Evolutionary conservation across 2,329 filamentous ascomycete genomes (phyloP).

Genomic region (Conoideocrella luteorostrata): DNA sequence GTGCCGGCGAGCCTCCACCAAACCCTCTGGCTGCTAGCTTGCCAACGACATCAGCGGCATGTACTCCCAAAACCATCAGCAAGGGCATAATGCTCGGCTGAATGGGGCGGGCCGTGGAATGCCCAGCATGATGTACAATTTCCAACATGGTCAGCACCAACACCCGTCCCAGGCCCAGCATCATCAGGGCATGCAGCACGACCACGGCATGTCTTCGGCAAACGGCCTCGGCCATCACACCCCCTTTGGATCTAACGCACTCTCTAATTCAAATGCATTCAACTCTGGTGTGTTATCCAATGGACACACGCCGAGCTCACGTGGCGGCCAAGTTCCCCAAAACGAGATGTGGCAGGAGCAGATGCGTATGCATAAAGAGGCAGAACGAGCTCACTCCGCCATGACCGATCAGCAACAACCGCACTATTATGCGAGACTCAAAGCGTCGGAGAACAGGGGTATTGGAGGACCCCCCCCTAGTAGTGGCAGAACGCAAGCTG

Average conservation of each 20-base stretch:
- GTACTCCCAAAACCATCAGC: slow-evolving; percentile 68
- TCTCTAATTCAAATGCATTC: slow-evolving; percentile 59
- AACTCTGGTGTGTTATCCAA: slow-evolving; percentile 49
- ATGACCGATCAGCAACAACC: slow-evolving; percentile 62
- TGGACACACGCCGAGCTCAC: slow-evolving; percentile 43
- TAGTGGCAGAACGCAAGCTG: slow-evolving; percentile 40
- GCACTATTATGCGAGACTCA: slow-evolving; percentile 66
- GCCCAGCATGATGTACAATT: slow-evolving; percentile 62
- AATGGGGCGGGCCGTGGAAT: slow-evolving; percentile 54
- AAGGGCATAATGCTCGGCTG: slow-evolving; percentile 68
- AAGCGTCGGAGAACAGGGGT: slow-evolving; percentile 63
- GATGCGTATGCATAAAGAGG: slow-evolving; percentile 70
- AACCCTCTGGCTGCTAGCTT: slow-evolving; percentile 11
- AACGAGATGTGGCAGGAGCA: slow-evolving; percentile 84
- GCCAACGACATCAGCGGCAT: slow-evolving; percentile 41
- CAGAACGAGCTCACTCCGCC: slow-evolving; percentile 64
- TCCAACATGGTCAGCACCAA: slow-evolving; percentile 54
- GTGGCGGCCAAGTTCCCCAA: slow-evolving; percentile 45
- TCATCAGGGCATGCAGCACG: slow-evolving; percentile 53
- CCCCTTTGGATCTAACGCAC: slow-evolving; percentile 32
- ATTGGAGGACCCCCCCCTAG: slow-evolving; percentile 49
- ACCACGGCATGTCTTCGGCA: slow-evolving; percentile 47
- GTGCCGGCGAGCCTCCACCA: slow-evolving; percentile 20
- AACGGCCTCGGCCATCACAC: slow-evolving; percentile 46
- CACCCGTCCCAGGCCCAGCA: slow-evolving; percentile 61